Percentiles rank a stretch among this genome's conserved stretches.
phyloP scores from a whole-genome alignment of 176 grass and related monocot genomes.

The Metroxylon sagu region DNA sequence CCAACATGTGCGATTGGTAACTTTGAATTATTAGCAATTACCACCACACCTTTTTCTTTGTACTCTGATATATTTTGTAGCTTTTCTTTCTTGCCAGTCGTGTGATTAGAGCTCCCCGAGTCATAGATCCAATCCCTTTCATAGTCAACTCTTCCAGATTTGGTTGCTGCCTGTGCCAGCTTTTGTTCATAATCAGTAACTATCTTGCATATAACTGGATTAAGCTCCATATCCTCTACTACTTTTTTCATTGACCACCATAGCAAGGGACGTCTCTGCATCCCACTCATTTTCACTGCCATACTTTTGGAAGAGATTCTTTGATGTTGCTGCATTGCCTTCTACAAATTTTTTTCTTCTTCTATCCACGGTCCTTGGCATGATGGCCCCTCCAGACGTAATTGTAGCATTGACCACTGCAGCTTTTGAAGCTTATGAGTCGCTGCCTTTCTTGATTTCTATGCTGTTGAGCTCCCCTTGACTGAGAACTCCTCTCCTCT shows the following conservation, averaged over 20 bases:
- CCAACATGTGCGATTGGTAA: not conserved
- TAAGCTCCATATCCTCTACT: too few species aligned
- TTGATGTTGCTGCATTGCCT: not conserved
- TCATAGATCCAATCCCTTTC: too few species aligned
- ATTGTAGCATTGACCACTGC: conserved; percentile 3
- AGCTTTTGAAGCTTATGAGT: too few species aligned
- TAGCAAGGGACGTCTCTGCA: not conserved
- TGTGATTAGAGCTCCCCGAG: not conserved
- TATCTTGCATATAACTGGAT: too few species aligned
- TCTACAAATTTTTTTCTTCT: not conserved
- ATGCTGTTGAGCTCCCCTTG: too few species aligned
- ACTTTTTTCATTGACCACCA: too few species aligned
- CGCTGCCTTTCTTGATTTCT: too few species aligned
- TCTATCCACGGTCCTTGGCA: not conserved
- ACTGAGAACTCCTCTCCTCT: too few species aligned
- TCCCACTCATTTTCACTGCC: not conserved
- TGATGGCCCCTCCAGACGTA: not conserved
- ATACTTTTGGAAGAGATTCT: too few species aligned
- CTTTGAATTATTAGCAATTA: not conserved
- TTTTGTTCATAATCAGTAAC: too few species aligned
- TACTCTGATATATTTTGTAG: not conserved
- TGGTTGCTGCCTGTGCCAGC: too few species aligned
- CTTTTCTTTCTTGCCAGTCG: not conserved
- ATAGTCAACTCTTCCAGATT: too few species aligned
- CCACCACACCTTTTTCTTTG: not conserved